phyloP scores from a whole-genome alignment of 208 protist genomes.

The Leishmania gerbilli region DNA sequence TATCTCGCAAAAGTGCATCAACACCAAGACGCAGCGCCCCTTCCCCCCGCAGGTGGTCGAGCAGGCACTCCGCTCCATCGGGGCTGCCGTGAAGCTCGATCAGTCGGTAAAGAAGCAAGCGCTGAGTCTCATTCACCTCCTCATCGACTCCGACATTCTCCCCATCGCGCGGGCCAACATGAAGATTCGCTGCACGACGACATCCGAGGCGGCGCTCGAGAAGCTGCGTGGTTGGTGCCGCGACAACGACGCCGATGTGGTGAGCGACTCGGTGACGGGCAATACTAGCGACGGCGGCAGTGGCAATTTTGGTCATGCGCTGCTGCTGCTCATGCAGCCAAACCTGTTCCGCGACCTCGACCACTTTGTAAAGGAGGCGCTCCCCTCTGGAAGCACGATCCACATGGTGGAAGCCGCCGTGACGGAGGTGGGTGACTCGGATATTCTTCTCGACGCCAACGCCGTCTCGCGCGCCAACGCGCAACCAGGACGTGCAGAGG shows the following conservation, averaged over 20 bases:
- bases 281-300: not conserved
- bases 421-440: conserved; percentile 43
- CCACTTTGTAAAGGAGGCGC: conserved; percentile 64
- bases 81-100: conserved; percentile 91
- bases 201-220: conserved; percentile 39
- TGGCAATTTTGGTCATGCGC: conserved; percentile 19
- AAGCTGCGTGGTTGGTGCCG: conserved; percentile 64
- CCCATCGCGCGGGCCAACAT: conserved; percentile 95
- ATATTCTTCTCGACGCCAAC: conserved; percentile 23
- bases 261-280: conserved; percentile 17
- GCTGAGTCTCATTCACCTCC: conserved; percentile 91
- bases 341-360: conserved; percentile 78
- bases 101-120: conserved; percentile 94
- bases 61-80: conserved; percentile 93
- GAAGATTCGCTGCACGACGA: conserved; percentile 85
- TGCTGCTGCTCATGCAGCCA: conserved; percentile 71
- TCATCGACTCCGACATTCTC: conserved; percentile 86
- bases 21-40: conserved; percentile 90
- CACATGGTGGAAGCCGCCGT: conserved; percentile 83
- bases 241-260: conserved; percentile 49
- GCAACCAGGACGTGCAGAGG: conserved; percentile 9
- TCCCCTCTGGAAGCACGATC: conserved; percentile 59
- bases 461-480: conserved; percentile 29
- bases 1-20: conserved; percentile 96
- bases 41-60: conserved; percentile 94